Evolutionary conservation across 257 asterid species (phyloP), one percentile per base, ranked within the genome.

Genomic region (Ocimum tenuiflorum): DNA sequence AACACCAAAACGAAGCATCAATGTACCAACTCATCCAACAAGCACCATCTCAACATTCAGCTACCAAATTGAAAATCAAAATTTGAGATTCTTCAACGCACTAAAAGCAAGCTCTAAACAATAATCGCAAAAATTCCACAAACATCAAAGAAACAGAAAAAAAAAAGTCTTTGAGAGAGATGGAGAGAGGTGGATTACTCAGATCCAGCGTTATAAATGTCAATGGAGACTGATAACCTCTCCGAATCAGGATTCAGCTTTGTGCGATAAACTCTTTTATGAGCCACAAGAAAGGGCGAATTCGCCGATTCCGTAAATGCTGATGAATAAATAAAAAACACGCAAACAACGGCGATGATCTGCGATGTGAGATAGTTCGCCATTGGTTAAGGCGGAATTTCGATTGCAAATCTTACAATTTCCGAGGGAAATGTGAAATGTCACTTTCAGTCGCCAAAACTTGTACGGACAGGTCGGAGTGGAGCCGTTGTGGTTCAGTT

Each of bases 171-270:
- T n/a, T n/a, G 55, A 29, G 50, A 27, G 70, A 54, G 62, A 48
- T 20, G 42, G 23, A 57, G 2, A 31, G 36, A 31, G 36, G 36
- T 31, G 36, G 65, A 78, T 22, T 49, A 68, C 85, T 59, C 78
- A 24, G 83, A 78, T 70, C 94, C 90, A 64, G 78, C 58, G 64
- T 86, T 86, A 20, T 86, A 83, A 58, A 83, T 71, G 70, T 83
- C 86, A 63, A 83, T 57, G 69, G 81, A 69, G 49, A 86, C 86
- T 60, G 78, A 69, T 36, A 83, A 51, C 35, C 86, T 82, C 50
- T 78, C 82, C 50, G 72, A 60, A 71, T 68, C 73, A 62, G 84
- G 56, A n/a, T 71, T 78, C 75, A 81, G 67, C 74, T 72, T 80
- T 4, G 72, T 51, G 59, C 42, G 68, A 19, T 80, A 66, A 52